Percentiles rank a stretch among this genome's conserved stretches.
Evolutionary conservation across 1,284 basidiomycete species (phyloP).

Genomic region (Malassezia slooffiae): DNA sequence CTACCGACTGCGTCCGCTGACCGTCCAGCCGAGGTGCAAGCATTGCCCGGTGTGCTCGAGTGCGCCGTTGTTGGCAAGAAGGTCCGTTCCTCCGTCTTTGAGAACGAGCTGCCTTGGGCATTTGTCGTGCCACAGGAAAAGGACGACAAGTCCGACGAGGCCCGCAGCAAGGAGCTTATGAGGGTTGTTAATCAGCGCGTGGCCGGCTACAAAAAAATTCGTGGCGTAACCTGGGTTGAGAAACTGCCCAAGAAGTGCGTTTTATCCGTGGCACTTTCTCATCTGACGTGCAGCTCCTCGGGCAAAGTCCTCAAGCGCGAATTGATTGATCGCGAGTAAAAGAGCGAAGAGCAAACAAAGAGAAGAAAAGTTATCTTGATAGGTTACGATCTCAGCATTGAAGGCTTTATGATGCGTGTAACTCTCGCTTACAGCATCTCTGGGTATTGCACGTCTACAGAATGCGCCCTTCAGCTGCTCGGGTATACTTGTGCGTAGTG

Average conservation of each 20-base stretch:
- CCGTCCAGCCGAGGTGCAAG: background rate
- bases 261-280: background rate
- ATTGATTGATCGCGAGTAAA: slow-evolving; percentile 8
- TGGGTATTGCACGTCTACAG: too few species aligned
- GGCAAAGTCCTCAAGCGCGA: slow-evolving; percentile 43
- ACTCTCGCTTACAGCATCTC: too few species aligned
- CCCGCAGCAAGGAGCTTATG: slow-evolving; percentile 19
- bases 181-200: slow-evolving; percentile 30
- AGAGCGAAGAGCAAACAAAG: background rate
- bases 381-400: too few species aligned
- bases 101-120: slow-evolving; percentile 32
- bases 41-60: background rate
- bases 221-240: slow-evolving; percentile 35
- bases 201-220: slow-evolving; percentile 39
- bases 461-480: too few species aligned
- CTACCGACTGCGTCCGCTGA: background rate
- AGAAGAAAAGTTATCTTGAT: too few species aligned
- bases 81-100: background rate
- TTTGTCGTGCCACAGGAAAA: slow-evolving; percentile 22
- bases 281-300: slow-evolving; percentile 16
- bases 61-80: slow-evolving; percentile 10
- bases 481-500: too few species aligned
- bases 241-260: slow-evolving; percentile 27
- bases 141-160: slow-evolving; percentile 11
- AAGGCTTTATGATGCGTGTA: too few species aligned